Evolutionary conservation across 345 rosid genomes (phyloP).

Genomic region (Gossypium raimondii): DNA sequence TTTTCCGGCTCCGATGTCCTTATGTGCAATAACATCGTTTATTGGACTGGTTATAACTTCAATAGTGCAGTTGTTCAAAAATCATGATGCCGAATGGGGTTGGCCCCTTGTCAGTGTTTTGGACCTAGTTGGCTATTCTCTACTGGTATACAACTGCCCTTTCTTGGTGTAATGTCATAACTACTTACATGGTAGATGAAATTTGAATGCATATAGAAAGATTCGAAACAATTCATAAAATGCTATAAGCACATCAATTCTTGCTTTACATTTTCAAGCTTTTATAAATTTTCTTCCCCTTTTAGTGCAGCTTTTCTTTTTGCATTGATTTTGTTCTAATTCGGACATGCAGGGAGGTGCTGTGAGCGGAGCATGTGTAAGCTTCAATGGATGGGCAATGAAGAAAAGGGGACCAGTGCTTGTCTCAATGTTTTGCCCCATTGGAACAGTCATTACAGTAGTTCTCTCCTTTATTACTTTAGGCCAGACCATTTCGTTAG

Average conservation of each 20-base stretch:
- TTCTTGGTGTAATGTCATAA: background rate
- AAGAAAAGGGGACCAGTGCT: constrained; percentile 88
- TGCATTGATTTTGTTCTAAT: background rate
- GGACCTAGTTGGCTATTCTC: constrained; percentile 42
- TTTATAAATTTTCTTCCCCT: background rate
- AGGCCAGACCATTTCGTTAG: constrained; percentile 55
- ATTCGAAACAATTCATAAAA: background rate
- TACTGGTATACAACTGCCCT: constrained; percentile 39
- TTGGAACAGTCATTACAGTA: constrained; percentile 60
- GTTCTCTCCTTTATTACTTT: constrained; percentile 49
- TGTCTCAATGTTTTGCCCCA: constrained; percentile 82
- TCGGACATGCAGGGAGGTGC: constrained; percentile 52
- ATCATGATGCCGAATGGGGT: constrained; percentile 28
- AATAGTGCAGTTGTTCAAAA: constrained; percentile 39
- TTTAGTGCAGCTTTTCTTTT: background rate
- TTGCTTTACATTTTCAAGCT: background rate
- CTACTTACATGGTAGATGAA: no score
- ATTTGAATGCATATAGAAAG: background rate
- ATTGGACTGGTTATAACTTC: constrained; percentile 64
- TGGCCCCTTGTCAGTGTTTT: constrained; percentile 36
- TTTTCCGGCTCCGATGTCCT: constrained; percentile 88
- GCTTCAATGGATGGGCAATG: constrained; percentile 95
- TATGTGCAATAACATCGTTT: constrained; percentile 66
- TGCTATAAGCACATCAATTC: no score
- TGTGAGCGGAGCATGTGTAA: constrained; percentile 58